Evolutionary conservation across 306 rosid species (phyloP).

Genomic region (Gynostemma pentaphyllum): DNA sequence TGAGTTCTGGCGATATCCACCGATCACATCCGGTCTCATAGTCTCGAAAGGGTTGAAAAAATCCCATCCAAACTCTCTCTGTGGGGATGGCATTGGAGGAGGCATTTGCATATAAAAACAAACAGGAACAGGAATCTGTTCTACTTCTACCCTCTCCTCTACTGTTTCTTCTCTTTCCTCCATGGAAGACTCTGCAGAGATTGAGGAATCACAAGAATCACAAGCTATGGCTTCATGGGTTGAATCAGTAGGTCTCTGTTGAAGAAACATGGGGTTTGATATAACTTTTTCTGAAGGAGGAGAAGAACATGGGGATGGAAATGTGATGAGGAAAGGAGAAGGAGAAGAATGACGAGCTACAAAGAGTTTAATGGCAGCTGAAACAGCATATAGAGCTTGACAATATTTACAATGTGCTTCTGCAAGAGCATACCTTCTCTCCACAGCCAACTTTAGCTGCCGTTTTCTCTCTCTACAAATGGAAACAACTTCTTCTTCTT

Average conservation of each 20-base stretch:
- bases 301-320: constrained; percentile 49
- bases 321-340: constrained; percentile 76
- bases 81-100: constrained; percentile 66
- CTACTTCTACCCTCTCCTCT: constrained; percentile 19
- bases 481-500: constrained; percentile 62
- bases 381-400: constrained; percentile 60
- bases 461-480: constrained; percentile 85
- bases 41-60: constrained; percentile 78
- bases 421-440: constrained; percentile 75
- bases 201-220: constrained; percentile 37
- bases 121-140: constrained; percentile 36
- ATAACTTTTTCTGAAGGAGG: constrained; percentile 45
- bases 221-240: constrained; percentile 54
- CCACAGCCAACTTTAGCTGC: constrained; percentile 64
- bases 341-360: constrained; percentile 86
- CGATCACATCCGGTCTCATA: constrained; percentile 50
- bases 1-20: constrained; percentile 39
- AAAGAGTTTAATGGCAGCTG: constrained; percentile 68
- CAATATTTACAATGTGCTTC: constrained; percentile 80
- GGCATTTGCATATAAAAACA: constrained; percentile 83
- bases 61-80: constrained; percentile 86
- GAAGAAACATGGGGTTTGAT: constrained; percentile 78
- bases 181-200: constrained; percentile 48
- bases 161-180: constrained; percentile 42
- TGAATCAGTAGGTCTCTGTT: constrained; percentile 55